Evolutionary conservation across 441 rosid genomes (phyloP), one percentile per base, ranked within the genome.

Genomic region (Arabidopsis hybrid): DNA sequence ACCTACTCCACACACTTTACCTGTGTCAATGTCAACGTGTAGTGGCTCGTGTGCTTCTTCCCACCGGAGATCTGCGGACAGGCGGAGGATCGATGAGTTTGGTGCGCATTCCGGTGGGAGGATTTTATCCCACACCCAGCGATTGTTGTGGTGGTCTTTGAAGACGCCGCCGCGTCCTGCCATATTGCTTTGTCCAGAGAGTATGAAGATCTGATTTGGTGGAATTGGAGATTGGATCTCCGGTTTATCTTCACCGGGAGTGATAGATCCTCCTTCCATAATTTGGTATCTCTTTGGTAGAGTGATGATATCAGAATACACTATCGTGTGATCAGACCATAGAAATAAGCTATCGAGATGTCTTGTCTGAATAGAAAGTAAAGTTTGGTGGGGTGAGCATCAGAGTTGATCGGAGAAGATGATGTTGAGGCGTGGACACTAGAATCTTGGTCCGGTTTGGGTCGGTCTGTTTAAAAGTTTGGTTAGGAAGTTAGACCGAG

Each of bases 171-270:
- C 97, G 21, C 92, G 90, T 55, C 97, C 99, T 8, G 95, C 83
- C 99, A 95, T 89, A 87, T 92, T 95, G 84, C 99, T 92, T 80
- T 92, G 97, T 5, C 97, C 99, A 50, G 97, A 85, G 71, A 95
- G 88, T 60, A 95, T 82, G 83, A 92, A 95, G 76, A 95, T 87
- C 67, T 88, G 90, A 5, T 83, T 77, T 29, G 78, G 71, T 36
- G 74, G 39, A 16, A 29, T 18, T 39, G 31, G 56, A 3, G 80
- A 3, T 14, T 61, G 71, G 39, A 38, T 63, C 74, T 49, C 74
- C 3, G 18, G 7, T 17, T 46, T 53, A 13, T 66, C 77, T 35
- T 56, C 71, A 31, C 36, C 75, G 3, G 67, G 50, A 61, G 14
- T 38, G 17, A 65, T 40, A 29, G 60, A 59, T 47, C 40, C 68